These are phyloP conservation scores for Trypanosoma brucei DNA, from an alignment of 208 protist genomes.

Conservation along the genomic window DNA sequence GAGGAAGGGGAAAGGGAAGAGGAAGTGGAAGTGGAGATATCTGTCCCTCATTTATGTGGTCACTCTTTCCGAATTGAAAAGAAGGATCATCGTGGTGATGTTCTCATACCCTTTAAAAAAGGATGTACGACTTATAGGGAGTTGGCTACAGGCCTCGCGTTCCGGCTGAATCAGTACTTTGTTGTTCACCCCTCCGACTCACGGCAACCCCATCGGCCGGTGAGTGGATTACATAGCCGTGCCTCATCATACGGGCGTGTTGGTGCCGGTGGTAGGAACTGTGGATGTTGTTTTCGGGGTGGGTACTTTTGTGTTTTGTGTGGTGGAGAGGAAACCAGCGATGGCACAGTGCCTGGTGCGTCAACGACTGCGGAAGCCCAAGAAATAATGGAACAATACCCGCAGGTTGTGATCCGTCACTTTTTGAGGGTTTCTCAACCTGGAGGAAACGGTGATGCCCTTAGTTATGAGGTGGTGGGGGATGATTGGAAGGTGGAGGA, in stretches of 20 bases:
- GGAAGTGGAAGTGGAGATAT: neutral
- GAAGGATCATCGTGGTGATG: conserved; percentile 25
- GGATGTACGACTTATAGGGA: conserved; percentile 23
- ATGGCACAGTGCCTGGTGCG: neutral
- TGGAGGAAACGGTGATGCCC: neutral
- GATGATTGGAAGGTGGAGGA: conserved; percentile 10
- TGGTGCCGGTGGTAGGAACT: neutral
- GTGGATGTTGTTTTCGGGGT: conserved; percentile 14
- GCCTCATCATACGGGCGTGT: neutral
- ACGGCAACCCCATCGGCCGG: neutral
- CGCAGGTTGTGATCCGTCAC: conserved; percentile 13
- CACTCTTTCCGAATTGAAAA: neutral
- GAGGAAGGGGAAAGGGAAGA: neutral
- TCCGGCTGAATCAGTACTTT: conserved; percentile 40
- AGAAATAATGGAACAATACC: neutral
- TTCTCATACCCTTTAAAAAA: conserved; percentile 39
- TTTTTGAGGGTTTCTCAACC: conserved; percentile 3
- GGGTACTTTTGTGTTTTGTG: conserved; percentile 14
- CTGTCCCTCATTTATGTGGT: neutral
- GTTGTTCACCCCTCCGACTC: conserved; percentile 22
- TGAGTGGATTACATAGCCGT: neutral
- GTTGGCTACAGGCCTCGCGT: conserved; percentile 26
- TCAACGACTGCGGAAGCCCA: too few species aligned
- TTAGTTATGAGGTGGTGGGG: conserved; percentile 14
- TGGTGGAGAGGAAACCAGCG: neutral